A percentile compares a stretch with the other conserved stretches of the same genome.
Conservation (phyloP, 306 rosid genomes). For the Acacia melanoxylon region DNA sequence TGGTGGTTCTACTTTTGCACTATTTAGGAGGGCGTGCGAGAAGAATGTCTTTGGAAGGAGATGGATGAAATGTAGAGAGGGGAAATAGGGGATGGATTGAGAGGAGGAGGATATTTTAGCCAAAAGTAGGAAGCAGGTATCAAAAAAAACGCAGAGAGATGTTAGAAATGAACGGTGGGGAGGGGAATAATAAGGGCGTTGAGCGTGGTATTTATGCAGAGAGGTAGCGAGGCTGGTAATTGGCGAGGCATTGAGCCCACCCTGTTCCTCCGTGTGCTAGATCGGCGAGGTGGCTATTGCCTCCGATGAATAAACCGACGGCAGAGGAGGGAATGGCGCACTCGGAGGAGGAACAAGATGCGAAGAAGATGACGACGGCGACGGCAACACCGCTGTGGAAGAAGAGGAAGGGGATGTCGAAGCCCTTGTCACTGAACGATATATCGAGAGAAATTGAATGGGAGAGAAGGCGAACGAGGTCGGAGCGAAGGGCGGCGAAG, state of each 20-base stretch:
- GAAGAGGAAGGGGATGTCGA: constrained; percentile 47
- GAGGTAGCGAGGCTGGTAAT: neutral
- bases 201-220: neutral
- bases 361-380: constrained; percentile 39
- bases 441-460: constrained; percentile 65
- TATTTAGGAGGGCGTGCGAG: neutral
- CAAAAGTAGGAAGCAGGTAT: constrained; percentile 23
- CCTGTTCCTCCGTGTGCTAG: neutral
- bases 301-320: constrained; percentile 18
- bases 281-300: constrained; percentile 34
- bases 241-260: neutral
- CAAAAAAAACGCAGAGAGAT: constrained; percentile 31
- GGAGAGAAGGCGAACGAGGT: constrained; percentile 66
- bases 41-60: neutral
- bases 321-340: neutral
- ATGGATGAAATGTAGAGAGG: too few species aligned
- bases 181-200: neutral
- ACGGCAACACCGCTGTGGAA: constrained; percentile 41
- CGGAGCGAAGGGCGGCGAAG: constrained; percentile 38
- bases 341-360: constrained; percentile 46
- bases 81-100: neutral
- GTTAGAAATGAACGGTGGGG: constrained; percentile 65
- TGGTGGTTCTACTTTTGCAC: neutral
- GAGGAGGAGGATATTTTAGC: constrained; percentile 8
- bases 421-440: constrained; percentile 63